A percentile compares a stretch with the other conserved stretches of the same genome.
Evolutionary conservation across 768 basidiomycete species (phyloP).

Genomic region (Agaricus subrufescens): DNA sequence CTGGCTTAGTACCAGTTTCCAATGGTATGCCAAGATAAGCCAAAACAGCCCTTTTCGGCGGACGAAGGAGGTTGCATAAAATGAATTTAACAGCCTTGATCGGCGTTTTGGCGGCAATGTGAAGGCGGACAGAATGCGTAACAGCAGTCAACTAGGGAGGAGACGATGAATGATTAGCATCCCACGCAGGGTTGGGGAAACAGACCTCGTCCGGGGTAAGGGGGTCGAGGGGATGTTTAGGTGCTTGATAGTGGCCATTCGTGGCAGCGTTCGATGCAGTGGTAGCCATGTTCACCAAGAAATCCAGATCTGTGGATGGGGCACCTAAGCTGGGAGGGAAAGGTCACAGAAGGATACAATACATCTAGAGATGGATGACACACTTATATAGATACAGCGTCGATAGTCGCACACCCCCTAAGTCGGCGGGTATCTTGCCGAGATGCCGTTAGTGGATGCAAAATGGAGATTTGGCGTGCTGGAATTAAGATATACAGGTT

Average conservation of each 20-base stretch:
- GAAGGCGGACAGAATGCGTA: constrained; percentile 53
- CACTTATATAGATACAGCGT: no score
- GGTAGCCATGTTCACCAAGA: neutral
- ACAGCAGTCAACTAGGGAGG: constrained; percentile 54
- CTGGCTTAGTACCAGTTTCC: constrained; percentile 50
- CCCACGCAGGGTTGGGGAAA: neutral
- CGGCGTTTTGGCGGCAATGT: constrained; percentile 46
- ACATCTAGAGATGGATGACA: no score
- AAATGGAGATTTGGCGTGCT: neutral
- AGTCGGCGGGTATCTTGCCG: no score
- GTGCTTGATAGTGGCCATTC: constrained; percentile 7
- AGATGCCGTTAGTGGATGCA: neutral
- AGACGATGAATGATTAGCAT: neutral
- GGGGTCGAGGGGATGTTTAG: constrained; percentile 62
- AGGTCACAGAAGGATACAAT: no score
- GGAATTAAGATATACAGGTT: neutral
- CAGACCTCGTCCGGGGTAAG: constrained; percentile 60
- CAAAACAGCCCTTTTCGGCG: constrained; percentile 74
- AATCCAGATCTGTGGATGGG: neutral
- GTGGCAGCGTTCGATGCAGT: constrained; percentile 16
- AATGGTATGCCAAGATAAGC: constrained; percentile 74
- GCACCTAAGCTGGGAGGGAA: neutral
- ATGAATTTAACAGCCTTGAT: constrained; percentile 74
- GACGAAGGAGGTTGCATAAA: constrained; percentile 58
- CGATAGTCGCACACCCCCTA: no score